A percentile compares a stretch with the other conserved stretches of the same genome.
Evolutionary conservation across 1,284 basidiomycete species (phyloP).

Genomic region (Meripilus lineatus): DNA sequence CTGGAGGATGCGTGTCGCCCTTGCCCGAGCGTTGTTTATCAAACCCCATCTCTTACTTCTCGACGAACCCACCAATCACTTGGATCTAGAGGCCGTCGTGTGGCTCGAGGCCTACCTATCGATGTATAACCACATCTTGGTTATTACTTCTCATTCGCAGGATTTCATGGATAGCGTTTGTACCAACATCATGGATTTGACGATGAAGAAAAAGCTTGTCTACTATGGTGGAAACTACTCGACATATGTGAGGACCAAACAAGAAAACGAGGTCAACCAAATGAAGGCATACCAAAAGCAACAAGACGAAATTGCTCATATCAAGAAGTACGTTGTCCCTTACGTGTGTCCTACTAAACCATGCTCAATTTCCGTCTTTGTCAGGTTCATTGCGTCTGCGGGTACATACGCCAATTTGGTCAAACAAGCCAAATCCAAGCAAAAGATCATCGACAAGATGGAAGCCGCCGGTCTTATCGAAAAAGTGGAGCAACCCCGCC

Average conservation of each 20-base stretch:
- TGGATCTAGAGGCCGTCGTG: constrained; percentile 96
- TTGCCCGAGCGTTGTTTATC: constrained; percentile 93
- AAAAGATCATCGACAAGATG: constrained; percentile 99
- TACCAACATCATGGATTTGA: constrained; percentile 98
- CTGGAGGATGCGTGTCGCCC: constrained; percentile 98
- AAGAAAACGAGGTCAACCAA: constrained; percentile 98
- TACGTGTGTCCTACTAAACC: constrained; percentile 1
- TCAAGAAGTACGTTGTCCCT: constrained; percentile 72
- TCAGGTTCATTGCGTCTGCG: constrained; percentile 92
- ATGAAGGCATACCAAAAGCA: constrained; percentile 99
- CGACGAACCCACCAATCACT: constrained; percentile 86
- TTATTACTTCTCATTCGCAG: constrained; percentile 94
- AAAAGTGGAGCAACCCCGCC: constrained; percentile 73
- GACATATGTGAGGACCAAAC: constrained; percentile 93
- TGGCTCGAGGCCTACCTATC: constrained; percentile 98
- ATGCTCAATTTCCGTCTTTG: not conserved
- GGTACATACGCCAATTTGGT: constrained; percentile 99
- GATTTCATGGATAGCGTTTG: constrained; percentile 98
- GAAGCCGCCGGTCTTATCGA: constrained; percentile 98
- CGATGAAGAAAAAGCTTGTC: constrained; percentile 79
- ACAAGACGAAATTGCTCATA: constrained; percentile 97
- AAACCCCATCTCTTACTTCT: constrained; percentile 94
- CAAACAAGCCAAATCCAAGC: constrained; percentile 98
- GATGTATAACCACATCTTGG: constrained; percentile 97
- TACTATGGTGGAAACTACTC: constrained; percentile 98